Base-by-base conservation (phyloP, 2,329 filamentous ascomycete genomes). In the Arthrobotrys entomopaga region DNA sequence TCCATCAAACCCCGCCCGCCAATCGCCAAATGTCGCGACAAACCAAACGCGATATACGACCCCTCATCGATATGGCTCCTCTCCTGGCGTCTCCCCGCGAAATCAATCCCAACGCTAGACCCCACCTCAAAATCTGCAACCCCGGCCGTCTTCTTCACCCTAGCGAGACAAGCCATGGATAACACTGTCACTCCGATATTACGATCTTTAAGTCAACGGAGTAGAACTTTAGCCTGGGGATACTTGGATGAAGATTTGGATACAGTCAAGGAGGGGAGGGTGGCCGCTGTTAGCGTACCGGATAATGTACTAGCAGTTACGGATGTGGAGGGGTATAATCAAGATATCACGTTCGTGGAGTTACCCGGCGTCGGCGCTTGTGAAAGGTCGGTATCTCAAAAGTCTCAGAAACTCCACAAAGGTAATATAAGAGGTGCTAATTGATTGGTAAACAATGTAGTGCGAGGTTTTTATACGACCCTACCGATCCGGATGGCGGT, bases 11-110 rank as follows among this genome's bases (percentile, higher is more conserved):
- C 52, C 63, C 6, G 50, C 13, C 52, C 57, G 1, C 1, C 16
- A 19, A 24, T 49, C 10, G 16, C 29, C 0, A 13, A 43, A 2
- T 74, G 63, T 52, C 52, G 56, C 3, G 19, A 43, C 3, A 74
- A 74, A 24, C 57, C 70, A 4, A 46, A 8, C 3, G 70, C 70
- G 5, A 34, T 58, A 8, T 67, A 74, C 46, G 40, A 46, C 13
- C 70, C 70, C 8, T 59, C 63, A 6, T 58, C 43, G 15, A 49
- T 74, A 20, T 74, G 63, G 70, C 52, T 74, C 20, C 50, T 63
- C 3, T 57, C 65, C 24, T 67, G 70, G 70, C 70, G 70, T n/a
- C 16, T 67, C 15, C 63, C 70, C 16, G 24, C 34, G 3, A 46
- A 52, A 3, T 61, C 50, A 8, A 34, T 34, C 29, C 6, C 29